A percentile compares a stretch with the other conserved stretches of the same genome.
phyloP scores from a whole-genome alignment of 192 early-diverging fungal genomes.

The Martensiomyces pterosporus region DNA sequence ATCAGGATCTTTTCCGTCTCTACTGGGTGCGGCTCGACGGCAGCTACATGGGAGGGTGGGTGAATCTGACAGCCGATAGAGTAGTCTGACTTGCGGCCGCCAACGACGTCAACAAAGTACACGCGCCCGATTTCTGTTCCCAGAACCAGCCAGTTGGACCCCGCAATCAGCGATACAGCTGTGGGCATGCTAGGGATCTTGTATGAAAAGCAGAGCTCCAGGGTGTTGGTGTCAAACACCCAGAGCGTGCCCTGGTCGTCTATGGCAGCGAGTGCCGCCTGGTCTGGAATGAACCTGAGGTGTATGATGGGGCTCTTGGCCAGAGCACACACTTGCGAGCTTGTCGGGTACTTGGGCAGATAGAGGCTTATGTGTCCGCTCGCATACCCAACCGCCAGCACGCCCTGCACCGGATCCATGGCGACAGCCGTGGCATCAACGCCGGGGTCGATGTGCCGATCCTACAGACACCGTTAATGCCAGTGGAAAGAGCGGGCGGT shows the following conservation, averaged over 20 bases:
- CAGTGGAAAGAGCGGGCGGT: too few relatives aligned
- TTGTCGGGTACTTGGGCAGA: conserved; percentile 7
- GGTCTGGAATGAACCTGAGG: conserved; percentile 16
- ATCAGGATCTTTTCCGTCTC: conserved; percentile 39
- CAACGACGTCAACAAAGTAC: conserved; percentile 41
- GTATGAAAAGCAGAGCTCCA: conserved; percentile 27
- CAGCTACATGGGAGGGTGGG: conserved; percentile 16
- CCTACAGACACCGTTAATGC: too few relatives aligned
- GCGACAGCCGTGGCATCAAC: conserved; percentile 27
- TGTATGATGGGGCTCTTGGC: conserved; percentile 7
- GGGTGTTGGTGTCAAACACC: conserved; percentile 31
- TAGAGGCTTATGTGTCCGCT: conserved; percentile 24
- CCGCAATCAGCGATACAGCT: conserved; percentile 19
- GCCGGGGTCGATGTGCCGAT: conserved; percentile 18
- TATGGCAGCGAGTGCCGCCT: conserved; percentile 19
- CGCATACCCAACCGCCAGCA: conserved; percentile 23
- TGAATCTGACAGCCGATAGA: conserved; percentile 24
- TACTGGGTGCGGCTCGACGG: conserved; percentile 26
- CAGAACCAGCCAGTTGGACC: conserved; percentile 38
- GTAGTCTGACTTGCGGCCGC: conserved; percentile 38
- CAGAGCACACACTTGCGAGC: conserved; percentile 5
- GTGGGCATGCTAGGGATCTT: conserved; percentile 28
- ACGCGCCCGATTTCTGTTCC: conserved; percentile 39
- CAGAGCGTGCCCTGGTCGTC: conserved; percentile 22
- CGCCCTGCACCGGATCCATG: conserved; percentile 29